Evolutionary conservation across 179 eudicot genomes (phyloP), one percentile per base, ranked within the genome.

Genomic region (Silene noctiflora): DNA sequence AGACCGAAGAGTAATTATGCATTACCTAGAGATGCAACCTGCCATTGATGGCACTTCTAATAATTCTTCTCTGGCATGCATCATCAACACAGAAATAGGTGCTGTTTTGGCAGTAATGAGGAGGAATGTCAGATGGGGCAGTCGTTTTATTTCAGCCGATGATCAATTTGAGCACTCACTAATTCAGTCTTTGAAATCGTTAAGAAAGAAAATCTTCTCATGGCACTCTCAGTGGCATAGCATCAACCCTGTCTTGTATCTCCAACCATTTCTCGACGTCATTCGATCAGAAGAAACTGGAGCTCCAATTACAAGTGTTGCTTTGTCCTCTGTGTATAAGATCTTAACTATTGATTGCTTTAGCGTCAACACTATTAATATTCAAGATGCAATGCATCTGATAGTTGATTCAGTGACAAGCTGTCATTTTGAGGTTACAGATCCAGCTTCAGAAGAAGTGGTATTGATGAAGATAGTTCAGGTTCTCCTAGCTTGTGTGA

Each of bases 381-480:
- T 91, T 59, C 86, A 80, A 69, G 88, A 89, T 67, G 89, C 96
- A 61, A 83, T 91, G 86, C 89, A 91, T 77, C 81, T 79, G 80
- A 85, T 91, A 70, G 91, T 91, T 75, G 91, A 91, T 80, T 85
- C 90, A 71, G 91, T 86, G 61, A 91, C 96, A 51, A 89, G 91
- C 74, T 89, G 93, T 82, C 88, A 91, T 7, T 91, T 91, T 86
- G 96, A 91, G 85, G 91, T 91, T 77, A 89, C 96, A 19, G 96
- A 91, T 88, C 96, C 96, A 76, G 88, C 87, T 65, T 89, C 96
- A 65, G 96, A 91, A 77, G 96, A 91, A 79, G 93, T 87, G n/a
- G 96, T 89, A 39, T 75, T 91, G 77, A 85, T 87, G 76, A 91
- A 91, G 83, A 89, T 91, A 78, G 93, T 91, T 79, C 96, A 91